A percentile compares a stretch with the other conserved stretches of the same genome.
Conservation (phyloP, 805 yeast genomes). For the Torulaspora gathmanii region DNA sequence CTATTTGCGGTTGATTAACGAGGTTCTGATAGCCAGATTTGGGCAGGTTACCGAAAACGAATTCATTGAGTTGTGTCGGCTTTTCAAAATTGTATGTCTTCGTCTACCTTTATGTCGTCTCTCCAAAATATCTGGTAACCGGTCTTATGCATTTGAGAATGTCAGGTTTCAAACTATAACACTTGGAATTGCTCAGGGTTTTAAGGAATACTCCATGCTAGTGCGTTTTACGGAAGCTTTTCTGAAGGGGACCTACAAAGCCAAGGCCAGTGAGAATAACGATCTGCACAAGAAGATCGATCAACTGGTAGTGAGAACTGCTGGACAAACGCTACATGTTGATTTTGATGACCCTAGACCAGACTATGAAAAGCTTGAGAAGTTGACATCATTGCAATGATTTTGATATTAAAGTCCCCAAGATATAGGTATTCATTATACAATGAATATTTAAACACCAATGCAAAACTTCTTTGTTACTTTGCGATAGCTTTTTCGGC, state of each 20-base stretch:
- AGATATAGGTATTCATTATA: neutral
- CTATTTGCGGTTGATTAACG: constrained; percentile 18
- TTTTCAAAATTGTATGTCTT: constrained; percentile 15
- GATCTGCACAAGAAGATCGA: constrained; percentile 7
- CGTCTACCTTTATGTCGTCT: neutral
- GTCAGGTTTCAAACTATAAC: constrained; percentile 11
- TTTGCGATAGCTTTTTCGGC: constrained; percentile 61
- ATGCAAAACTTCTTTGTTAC: neutral
- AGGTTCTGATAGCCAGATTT: constrained; percentile 11
- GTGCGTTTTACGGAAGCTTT: constrained; percentile 6
- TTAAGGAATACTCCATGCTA: constrained; percentile 16
- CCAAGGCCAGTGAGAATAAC: neutral
- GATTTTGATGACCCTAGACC: neutral
- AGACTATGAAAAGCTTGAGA: neutral
- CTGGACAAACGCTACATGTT: constrained; percentile 1
- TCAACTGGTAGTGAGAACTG: constrained; percentile 4
- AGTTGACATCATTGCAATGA: neutral
- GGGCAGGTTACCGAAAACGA: constrained; percentile 22
- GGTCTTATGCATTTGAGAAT: constrained; percentile 5
- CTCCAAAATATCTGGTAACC: neutral
- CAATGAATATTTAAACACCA: neutral
- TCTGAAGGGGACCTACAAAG: neutral
- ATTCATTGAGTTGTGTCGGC: constrained; percentile 16
- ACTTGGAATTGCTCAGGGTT: constrained; percentile 23
- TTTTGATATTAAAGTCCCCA: too few relatives aligned